Base-by-base conservation (phyloP, 805 yeast genomes). In the Sugiyamaella valdiviana region DNA sequence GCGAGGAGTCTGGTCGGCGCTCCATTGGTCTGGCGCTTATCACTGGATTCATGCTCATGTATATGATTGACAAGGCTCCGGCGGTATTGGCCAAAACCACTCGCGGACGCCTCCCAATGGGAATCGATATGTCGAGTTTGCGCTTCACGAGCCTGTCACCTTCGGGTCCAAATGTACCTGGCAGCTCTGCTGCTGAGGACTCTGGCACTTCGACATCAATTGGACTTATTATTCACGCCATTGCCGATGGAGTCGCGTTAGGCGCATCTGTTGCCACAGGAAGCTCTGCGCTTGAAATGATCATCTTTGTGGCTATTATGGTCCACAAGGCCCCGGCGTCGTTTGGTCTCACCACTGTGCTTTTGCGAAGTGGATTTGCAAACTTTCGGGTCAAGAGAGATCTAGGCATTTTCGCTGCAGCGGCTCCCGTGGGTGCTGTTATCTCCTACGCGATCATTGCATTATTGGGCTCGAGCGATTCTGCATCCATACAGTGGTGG, bases 241-340 rank as follows among this genome's bases (percentile, higher is more conserved):
- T 79, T 2, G 78, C 85, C 1, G 95, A 85, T 57, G 95, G 95
- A 1, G 68, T 85, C 5, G 82, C 88, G 0, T 66, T 85, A 32
- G 88, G 89, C 0, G 76, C 88, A 0, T 72, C 83, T 1, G 70
- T 73, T 43, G 63, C 73, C 20, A 50, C 75, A 9, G 57, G 68
- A 17, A 66, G 66, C 48, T 57, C 64, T 6, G 62, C 70, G 5
- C 63, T 74, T 35, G 71, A 66, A 50, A 35, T 69, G 42, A 55
- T 79, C 36, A 77, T 85, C 44, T 75, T 82, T 42, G 44, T 80
- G 10, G 81, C 86, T 10, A 76, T 85, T 23, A 70, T 84, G 51
- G 59, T 82, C 26, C 93, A 85, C 68, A 85, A 85, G 62, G 68
- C 84, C 4, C 93, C 93, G 0, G 82, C 91, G 0, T 73, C 87